Percentiles rank a stretch among this genome's conserved stretches.
These are phyloP conservation scores for Yamadazyma phyllophila DNA, from an alignment of 805 yeast genomes.

Conservation along the genomic window DNA sequence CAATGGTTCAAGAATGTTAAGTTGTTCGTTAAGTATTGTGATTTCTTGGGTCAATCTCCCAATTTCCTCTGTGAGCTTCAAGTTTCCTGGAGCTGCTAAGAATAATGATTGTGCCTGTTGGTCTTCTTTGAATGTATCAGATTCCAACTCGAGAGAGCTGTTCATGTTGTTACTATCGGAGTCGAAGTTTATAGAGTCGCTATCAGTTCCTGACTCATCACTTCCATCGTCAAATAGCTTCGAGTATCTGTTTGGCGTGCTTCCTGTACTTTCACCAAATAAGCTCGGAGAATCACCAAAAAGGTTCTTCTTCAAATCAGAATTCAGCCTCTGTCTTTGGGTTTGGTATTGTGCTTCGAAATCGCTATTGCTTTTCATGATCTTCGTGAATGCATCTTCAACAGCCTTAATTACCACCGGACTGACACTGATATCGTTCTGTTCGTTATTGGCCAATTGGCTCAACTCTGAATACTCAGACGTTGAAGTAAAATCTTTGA, in stretches of 20 bases:
- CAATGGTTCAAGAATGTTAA: constrained; percentile 62
- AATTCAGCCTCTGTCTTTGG: not conserved
- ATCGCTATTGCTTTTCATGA: constrained; percentile 32
- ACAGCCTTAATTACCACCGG: constrained; percentile 54
- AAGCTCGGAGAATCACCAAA: constrained; percentile 24
- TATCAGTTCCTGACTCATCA: constrained; percentile 34
- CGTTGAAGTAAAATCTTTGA: constrained; percentile 9
- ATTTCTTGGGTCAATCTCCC: constrained; percentile 56
- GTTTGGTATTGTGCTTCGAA: constrained; percentile 3
- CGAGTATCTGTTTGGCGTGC: constrained; percentile 18
- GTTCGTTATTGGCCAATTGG: constrained; percentile 7
- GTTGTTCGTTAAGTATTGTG: constrained; percentile 57
- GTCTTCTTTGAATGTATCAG: constrained; percentile 6
- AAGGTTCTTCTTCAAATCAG: constrained; percentile 17
- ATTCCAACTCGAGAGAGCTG: constrained; percentile 15
- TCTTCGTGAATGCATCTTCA: constrained; percentile 64
- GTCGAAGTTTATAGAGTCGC: constrained; percentile 27
- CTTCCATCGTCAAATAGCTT: constrained; percentile 35
- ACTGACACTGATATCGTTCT: constrained; percentile 15
- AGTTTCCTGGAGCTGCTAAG: constrained; percentile 67
- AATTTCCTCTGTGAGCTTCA: constrained; percentile 67
- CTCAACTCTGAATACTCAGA: constrained; percentile 6
- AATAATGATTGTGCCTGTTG: constrained; percentile 14
- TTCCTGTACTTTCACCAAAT: constrained; percentile 1
- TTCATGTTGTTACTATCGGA: constrained; percentile 18